These are phyloP conservation scores for Mucor lusitanicus DNA, from an alignment of 371 early-diverging fungal species.

Conservation along the genomic window DNA sequence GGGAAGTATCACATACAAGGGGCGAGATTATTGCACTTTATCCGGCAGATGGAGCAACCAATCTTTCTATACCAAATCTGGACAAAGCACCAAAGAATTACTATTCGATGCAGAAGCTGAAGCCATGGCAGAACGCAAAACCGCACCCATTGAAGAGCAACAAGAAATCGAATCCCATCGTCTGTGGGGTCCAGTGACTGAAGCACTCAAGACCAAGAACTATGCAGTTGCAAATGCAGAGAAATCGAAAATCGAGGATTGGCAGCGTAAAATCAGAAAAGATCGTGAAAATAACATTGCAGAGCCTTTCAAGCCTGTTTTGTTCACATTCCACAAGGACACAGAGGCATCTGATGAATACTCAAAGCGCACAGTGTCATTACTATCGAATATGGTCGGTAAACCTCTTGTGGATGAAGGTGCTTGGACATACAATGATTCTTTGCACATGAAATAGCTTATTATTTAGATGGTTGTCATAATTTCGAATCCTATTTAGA, in stretches of 20 bases:
- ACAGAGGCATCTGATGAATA: conserved; percentile 8
- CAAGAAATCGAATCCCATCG: conserved; percentile 67
- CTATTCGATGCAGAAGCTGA: conserved; percentile 67
- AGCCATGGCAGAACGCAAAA: conserved; percentile 53
- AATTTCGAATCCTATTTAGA: too few relatives aligned
- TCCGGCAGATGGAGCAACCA: conserved; percentile 68
- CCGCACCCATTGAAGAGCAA: conserved; percentile 63
- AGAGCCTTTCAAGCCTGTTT: conserved; percentile 39
- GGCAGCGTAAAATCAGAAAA: conserved; percentile 66
- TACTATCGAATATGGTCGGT: conserved; percentile 12
- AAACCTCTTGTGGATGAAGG: conserved; percentile 38
- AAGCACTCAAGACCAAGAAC: conserved; percentile 66
- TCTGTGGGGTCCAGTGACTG: conserved; percentile 70
- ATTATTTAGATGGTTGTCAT: background rate
- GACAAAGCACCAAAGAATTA: conserved; percentile 24
- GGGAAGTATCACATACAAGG: conserved; percentile 26
- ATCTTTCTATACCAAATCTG: conserved; percentile 37
- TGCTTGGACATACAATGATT: conserved; percentile 45
- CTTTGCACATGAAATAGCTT: conserved; percentile 26
- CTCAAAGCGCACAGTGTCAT: conserved; percentile 8
- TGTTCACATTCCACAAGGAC: conserved; percentile 57
- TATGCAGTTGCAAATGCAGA: conserved; percentile 65
- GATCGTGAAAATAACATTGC: conserved; percentile 51
- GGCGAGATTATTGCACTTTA: conserved; percentile 30
- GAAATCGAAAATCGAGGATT: conserved; percentile 73